These are phyloP conservation scores for Lenwebbia sp. DNA, from an alignment of 345 rosid species.

Conservation along the genomic window DNA sequence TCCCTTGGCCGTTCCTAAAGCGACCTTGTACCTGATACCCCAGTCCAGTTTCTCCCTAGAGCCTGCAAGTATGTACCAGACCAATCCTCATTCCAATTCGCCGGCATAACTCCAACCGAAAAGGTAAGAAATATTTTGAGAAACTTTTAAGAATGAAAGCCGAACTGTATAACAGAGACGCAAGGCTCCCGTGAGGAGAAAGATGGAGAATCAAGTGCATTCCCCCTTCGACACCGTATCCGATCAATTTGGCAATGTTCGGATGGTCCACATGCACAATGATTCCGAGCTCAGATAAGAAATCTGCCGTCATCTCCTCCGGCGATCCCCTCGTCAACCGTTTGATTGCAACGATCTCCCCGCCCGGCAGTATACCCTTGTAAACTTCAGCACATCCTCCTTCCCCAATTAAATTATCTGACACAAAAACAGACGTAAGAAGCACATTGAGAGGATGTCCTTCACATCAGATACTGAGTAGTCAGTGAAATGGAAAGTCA, in stretches of 20 bases:
- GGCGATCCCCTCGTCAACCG: slow-evolving; percentile 61
- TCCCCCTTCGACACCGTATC: slow-evolving; percentile 90
- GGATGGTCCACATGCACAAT: slow-evolving; percentile 91
- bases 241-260: slow-evolving; percentile 79
- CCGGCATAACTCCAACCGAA: background rate
- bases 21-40: slow-evolving; percentile 60
- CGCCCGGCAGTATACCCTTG: slow-evolving; percentile 57
- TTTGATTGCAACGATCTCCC: slow-evolving; percentile 63
- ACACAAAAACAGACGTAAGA: background rate
- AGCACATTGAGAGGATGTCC: background rate
- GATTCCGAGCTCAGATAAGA: slow-evolving; percentile 80
- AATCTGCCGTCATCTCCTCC: slow-evolving; percentile 84
- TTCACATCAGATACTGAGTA: background rate
- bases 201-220: slow-evolving; percentile 88
- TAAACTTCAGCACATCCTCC: slow-evolving; percentile 92
- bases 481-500: background rate
- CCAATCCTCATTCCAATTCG: background rate
- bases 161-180: slow-evolving; percentile 75
- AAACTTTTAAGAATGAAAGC: background rate
- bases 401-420: slow-evolving; percentile 79
- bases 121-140: background rate
- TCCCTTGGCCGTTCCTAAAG: slow-evolving; percentile 75
- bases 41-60: slow-evolving; percentile 50
- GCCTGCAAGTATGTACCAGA: slow-evolving; percentile 17
- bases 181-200: slow-evolving; percentile 80